Evolutionary conservation across 495 filamentous ascomycete species (phyloP), one percentile per base, ranked within the genome.

Genomic region (Lasiosphaeris hirsuta): DNA sequence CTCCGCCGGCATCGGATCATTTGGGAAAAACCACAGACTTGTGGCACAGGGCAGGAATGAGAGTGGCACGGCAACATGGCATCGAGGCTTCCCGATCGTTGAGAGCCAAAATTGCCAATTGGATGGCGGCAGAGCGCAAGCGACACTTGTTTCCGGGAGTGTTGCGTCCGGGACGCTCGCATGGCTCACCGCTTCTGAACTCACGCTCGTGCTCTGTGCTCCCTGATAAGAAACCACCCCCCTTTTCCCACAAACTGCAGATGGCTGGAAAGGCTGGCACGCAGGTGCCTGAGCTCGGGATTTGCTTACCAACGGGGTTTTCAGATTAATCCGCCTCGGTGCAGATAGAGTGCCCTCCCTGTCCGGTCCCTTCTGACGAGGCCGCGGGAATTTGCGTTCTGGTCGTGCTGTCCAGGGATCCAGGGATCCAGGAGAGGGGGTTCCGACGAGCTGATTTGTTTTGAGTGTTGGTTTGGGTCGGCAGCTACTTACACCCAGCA

Each of bases 11-110:
- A 66, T 66, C 60, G 63, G 63, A 58, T 14, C 42, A 58, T 56
- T 51, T 57, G 54, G 59, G 54, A 56, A 57, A 17, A 39, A 46
- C 57, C 52, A 52, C 37, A 47, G 17, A n/a, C 10, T 30, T 46
- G 63, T 65, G 56, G 60, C 56, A 68, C 63, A 47, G 54, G 53
- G 23, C 56, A 55, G 64, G 62, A 64, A 64, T 65, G 61, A 40
- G 49, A 45, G 63, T 57, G 63, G 62, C 58, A 62, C 58, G 56
- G 59, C 61, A 36, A 56, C 52, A 62, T 59, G 37, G 61, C 52
- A 38, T 58, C 43, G 46, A 60, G 17, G 39, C 10, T 38, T 50
- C 38, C 54, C 51, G 33, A 9, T 37, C 30, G 39, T 42, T 36
- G 19, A 13, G 18, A 17, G 14, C 37, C 33, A 46, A 56, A 62